Base-by-base conservation (phyloP, 2,329 filamentous ascomycete genomes). In the Nothophaeocryptopus gaeumannii region DNA sequence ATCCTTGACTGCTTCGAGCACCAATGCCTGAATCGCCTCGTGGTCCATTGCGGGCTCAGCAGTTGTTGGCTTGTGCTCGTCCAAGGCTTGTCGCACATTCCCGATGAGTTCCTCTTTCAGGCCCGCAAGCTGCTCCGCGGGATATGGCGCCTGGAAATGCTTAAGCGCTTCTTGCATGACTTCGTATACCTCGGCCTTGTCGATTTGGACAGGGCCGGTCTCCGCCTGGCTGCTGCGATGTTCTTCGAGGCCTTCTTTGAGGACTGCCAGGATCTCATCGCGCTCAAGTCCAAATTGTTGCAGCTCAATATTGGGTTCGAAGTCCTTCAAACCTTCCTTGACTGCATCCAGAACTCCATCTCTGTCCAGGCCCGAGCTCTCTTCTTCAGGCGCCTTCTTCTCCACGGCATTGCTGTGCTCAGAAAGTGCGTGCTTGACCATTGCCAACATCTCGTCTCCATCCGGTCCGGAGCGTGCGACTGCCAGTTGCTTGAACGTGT, bases 231-330 rank as follows among this genome's bases (percentile, higher is more conserved):
- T 73, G 11, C 78, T 76, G 1, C 78, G 78, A 64, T 93, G 90
- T 39, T 89, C 83, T 58, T 88, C 83, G 0, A 97, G 78, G 0
- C 92, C 92, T 72, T 96, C 86, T 59, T 88, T 84, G 20, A 97
- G 78, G 58, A 90, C 95, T 34, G 86, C 83, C 11, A 97, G 76
- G 40, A 97, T 87, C 64, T 97, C 92, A 10, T 96, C 89, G 5
- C 89, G 81, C 67, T 96, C 92, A 1, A 97, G 76, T 2, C 91
- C 92, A 55, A 95, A 87, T 62, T 95, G 89, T 61, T 96, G 86
- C 4, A 95, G 79, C 60, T 95, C 86, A 43, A 96, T 89, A 61
- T 96, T 89, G 1, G 92, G 92, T 70, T 95, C 95, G 72, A 95
- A 95, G 46, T 84, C 88, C 65, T 96, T 92, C 83, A 90, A 95